phyloP scores from a whole-genome alignment of 1,284 basidiomycete species.

The Ganoderma multipileum region DNA sequence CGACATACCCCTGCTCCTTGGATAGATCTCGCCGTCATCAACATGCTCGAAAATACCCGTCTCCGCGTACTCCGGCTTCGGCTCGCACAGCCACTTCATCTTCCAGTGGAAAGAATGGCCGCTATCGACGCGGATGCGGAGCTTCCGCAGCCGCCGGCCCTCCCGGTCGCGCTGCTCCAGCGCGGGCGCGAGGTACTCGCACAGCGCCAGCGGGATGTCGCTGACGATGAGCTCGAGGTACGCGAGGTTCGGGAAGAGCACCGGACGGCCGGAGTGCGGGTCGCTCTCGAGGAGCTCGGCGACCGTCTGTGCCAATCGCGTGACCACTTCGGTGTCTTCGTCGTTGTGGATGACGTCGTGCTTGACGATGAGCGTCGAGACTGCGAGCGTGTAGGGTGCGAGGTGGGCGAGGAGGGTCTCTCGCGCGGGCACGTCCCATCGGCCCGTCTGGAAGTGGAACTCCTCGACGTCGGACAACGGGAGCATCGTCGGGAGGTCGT shows the following conservation, averaged over 20 bases:
- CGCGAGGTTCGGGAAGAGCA: not conserved
- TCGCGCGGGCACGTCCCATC: not conserved
- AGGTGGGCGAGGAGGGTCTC: not conserved
- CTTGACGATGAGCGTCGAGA: not conserved
- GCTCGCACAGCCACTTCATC: not conserved
- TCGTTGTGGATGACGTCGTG: not conserved
- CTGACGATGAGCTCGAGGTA: constrained; percentile 2
- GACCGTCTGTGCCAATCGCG: not conserved
- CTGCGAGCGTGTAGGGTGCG: not conserved
- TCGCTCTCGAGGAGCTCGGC: not conserved
- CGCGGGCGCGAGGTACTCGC: not conserved
- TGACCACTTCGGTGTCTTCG: too few relatives aligned
- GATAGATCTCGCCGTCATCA: not conserved
- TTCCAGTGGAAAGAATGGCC: not conserved
- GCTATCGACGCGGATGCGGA: not conserved
- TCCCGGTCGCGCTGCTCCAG: not conserved
- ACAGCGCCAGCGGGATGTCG: not conserved
- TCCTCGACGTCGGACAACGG: not conserved
- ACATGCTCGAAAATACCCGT: not conserved
- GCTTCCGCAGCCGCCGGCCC: not conserved
- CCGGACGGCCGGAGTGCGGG: not conserved
- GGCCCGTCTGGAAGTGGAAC: not conserved
- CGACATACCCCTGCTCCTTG: not conserved
- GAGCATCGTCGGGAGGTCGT: not conserved
- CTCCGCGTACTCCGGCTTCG: not conserved